Evolutionary conservation across 768 basidiomycete species (phyloP), one percentile per base, ranked within the genome.

Genomic region (Dioszegia hungarica): DNA sequence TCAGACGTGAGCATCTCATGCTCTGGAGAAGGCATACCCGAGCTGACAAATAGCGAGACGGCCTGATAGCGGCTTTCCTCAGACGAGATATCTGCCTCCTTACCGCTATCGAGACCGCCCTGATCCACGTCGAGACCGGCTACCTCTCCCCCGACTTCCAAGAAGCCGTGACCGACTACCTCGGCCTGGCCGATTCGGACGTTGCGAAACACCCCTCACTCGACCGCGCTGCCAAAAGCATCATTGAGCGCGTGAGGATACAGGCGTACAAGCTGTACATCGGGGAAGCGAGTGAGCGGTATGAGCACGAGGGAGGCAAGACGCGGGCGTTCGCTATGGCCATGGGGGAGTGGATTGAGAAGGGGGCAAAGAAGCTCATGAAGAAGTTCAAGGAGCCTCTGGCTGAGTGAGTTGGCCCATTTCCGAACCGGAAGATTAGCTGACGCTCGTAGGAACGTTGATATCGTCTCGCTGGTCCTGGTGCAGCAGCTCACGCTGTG

Each of bases 331-430:
- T 74, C 60, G 76, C 64, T 31, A 67, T 48, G 54, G 53, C 55
- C 1, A 84, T 94, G 83, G 89, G 89, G 3, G 86, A 88, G 44
- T 93, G 94, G 77, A 77, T 95, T 1, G 90, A 94, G 80, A 94
- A 90, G 74, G 78, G 81, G 34, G 84, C 88, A 17, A 92, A 93
- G 75, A 77, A 81, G 24, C 80, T 94, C 31, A 88, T 92, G 74
- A 90, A 91, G 75, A 83, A 86, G 56, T 99, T 94, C 77, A 84
- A 86, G 0, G 84, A 88, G 54, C 87, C 89, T 29, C 73, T 97
- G 20, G 79, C 92, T 29, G 87, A 85, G 89, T 92, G 70, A 28
- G 83, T 79, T 22, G 31, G 31, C 6, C 49, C 52, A 15, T 15
- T 12, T 5, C 34, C 15, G 9, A 25, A 1, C 17, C 48, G 22